phyloP scores from a whole-genome alignment of 371 early-diverging fungal species.

The Haplosporangium sp. region DNA sequence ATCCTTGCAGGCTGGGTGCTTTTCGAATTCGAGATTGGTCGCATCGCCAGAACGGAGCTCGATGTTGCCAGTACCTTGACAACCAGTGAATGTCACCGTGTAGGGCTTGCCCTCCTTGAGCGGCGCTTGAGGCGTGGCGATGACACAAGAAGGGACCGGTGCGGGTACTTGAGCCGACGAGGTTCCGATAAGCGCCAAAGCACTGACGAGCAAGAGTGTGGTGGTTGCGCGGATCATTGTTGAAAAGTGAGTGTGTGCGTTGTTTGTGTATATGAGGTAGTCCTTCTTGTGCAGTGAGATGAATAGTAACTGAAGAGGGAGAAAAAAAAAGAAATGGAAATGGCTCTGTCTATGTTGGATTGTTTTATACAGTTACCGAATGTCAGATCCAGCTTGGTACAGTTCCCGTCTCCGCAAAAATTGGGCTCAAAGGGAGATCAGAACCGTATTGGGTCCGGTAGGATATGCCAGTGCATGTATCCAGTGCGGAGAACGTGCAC shows the following conservation, averaged over 20 bases:
- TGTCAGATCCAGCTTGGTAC: no score
- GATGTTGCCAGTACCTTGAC: slow-evolving; percentile 7
- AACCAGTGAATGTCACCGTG: slow-evolving; percentile 7
- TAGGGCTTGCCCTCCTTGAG: slow-evolving; percentile 7
- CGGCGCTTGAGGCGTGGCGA: slow-evolving; percentile 5
- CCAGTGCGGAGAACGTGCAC: no score
- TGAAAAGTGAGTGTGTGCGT: no score
- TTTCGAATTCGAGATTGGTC: not conserved
- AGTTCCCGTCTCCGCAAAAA: no score
- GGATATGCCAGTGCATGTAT: no score
- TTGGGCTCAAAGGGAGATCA: no score
- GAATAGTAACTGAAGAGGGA: not conserved
- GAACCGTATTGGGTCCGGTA: no score
- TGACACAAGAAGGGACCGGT: no score
- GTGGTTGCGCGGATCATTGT: slow-evolving; percentile 15
- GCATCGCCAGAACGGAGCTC: not conserved
- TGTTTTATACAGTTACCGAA: no score
- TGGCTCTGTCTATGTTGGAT: not conserved
- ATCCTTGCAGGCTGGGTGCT: not conserved
- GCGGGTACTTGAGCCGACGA: slow-evolving; percentile 4
- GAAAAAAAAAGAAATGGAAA: slow-evolving; percentile 5
- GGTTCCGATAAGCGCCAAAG: not conserved
- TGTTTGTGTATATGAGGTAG: not conserved
- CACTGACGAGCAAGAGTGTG: slow-evolving; percentile 7
- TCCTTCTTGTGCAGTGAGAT: not conserved